These are phyloP conservation scores for Calcarisporium arbuscula DNA, from an alignment of 2,329 filamentous ascomycete genomes.

Conservation along the genomic window DNA sequence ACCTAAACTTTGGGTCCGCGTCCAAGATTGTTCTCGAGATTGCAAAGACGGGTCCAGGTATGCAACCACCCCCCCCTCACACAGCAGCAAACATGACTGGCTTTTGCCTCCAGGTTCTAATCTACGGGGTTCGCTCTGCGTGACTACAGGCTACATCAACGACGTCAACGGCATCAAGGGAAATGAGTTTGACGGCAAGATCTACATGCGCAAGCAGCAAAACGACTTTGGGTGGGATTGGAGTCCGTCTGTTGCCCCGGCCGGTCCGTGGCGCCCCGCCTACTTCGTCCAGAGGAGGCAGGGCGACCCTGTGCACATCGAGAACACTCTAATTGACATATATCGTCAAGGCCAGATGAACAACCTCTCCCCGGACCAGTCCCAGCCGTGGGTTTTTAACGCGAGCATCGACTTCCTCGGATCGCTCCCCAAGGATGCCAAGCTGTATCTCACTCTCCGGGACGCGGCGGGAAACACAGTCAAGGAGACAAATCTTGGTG, in stretches of 20 bases:
- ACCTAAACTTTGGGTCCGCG: conserved; percentile 7
- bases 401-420: conserved; percentile 52
- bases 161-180: background rate
- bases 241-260: conserved; percentile 51
- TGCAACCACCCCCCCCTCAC: too few relatives aligned
- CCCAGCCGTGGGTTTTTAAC: conserved; percentile 50
- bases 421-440: conserved; percentile 31
- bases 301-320: conserved; percentile 27
- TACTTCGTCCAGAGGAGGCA: conserved; percentile 41
- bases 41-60: too few relatives aligned
- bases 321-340: conserved; percentile 49
- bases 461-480: too few relatives aligned
- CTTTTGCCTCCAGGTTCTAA: too few relatives aligned
- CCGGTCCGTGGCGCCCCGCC: conserved; percentile 54
- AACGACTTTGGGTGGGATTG: conserved; percentile 60
- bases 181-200: background rate
- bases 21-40: conserved; percentile 1
- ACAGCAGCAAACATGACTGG: too few relatives aligned
- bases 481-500: too few relatives aligned
- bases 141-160: background rate
- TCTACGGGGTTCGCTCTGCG: too few relatives aligned
- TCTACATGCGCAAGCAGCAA: conserved; percentile 48
- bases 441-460: conserved; percentile 38
- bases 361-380: conserved; percentile 48
- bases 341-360: conserved; percentile 52